Percentiles rank a stretch among this genome's conserved stretches.
phyloP scores from a whole-genome alignment of 78 protist species.

The Guillardia theta region DNA sequence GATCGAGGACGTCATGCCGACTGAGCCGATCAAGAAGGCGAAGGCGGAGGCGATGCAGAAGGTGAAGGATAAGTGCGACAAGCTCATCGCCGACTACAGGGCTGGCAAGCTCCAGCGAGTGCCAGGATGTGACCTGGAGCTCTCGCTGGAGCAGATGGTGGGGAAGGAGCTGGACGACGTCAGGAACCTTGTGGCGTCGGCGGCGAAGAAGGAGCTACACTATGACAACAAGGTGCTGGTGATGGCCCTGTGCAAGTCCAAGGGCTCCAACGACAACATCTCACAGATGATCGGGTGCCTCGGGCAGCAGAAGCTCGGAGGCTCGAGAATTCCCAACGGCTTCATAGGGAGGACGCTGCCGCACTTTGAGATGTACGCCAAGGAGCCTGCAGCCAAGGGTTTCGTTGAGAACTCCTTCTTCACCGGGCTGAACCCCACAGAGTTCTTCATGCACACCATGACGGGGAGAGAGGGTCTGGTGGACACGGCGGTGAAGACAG shows the following conservation, averaged over 20 bases:
- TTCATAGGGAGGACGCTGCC: slow-evolving; percentile 95
- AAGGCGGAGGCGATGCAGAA: slow-evolving; percentile 74
- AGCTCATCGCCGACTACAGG: slow-evolving; percentile 62
- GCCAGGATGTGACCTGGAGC: slow-evolving; percentile 62
- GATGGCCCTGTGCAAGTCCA: slow-evolving; percentile 99
- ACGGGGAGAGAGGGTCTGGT: slow-evolving; percentile 96
- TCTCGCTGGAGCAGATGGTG: slow-evolving; percentile 73
- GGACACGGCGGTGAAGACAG: slow-evolving; percentile 99
- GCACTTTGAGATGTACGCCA: slow-evolving; percentile 78
- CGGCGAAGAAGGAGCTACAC: slow-evolving; percentile 68
- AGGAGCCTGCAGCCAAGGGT: slow-evolving; percentile 91
- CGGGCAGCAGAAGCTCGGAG: slow-evolving; percentile 92
- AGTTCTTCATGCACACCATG: slow-evolving; percentile 99
- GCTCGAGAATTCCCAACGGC: slow-evolving; percentile 96
- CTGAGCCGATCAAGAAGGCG: not conserved
- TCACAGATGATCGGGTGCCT: slow-evolving; percentile 98
- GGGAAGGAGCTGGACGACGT: slow-evolving; percentile 11
- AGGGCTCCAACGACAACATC: slow-evolving; percentile 95
- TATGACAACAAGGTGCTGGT: slow-evolving; percentile 93
- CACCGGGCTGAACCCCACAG: slow-evolving; percentile 90
- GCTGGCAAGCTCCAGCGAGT: slow-evolving; percentile 63
- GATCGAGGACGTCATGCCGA: slow-evolving; percentile 93
- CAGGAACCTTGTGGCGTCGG: not conserved
- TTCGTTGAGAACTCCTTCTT: slow-evolving; percentile 95
- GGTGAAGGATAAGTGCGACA: slow-evolving; percentile 71